A percentile compares a stretch with the other conserved stretches of the same genome.
Evolutionary conservation across 129 eudicot species (phyloP).

Genomic region (Dittrichia graveolens): DNA sequence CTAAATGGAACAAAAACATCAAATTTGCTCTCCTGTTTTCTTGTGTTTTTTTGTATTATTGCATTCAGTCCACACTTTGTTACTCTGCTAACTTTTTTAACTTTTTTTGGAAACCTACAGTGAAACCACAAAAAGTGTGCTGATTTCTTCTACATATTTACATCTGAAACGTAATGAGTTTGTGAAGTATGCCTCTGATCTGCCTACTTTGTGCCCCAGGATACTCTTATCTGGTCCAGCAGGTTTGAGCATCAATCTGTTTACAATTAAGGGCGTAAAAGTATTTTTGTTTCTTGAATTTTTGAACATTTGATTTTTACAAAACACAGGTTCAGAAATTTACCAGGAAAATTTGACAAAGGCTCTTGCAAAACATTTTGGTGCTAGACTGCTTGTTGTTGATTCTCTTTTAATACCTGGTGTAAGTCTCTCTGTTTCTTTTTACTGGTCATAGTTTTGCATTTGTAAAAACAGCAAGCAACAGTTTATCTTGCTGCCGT

Average conservation of each 20-base stretch:
- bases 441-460: background rate
- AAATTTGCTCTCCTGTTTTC: background rate
- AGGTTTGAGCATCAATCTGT: slow-evolving; percentile 43
- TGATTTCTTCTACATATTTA: slow-evolving; percentile 78
- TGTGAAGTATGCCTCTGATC: slow-evolving; percentile 65
- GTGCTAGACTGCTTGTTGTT: slow-evolving; percentile 68
- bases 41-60: slow-evolving; percentile 8
- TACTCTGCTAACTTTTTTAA: background rate
- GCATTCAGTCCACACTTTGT: background rate
- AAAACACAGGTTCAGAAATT: slow-evolving; percentile 76
- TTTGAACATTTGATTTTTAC: background rate
- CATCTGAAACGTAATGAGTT: slow-evolving; percentile 76
- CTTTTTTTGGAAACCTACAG: slow-evolving; percentile 42
- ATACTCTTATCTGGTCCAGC: slow-evolving; percentile 92
- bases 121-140: slow-evolving; percentile 82
- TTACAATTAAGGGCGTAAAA: background rate
- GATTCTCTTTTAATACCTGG: slow-evolving; percentile 84
- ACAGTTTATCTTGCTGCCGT: background rate
- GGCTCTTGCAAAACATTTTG: slow-evolving; percentile 87
- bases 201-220: slow-evolving; percentile 78
- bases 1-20: background rate
- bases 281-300: background rate
- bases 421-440: slow-evolving; percentile 53
- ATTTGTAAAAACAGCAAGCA: background rate
- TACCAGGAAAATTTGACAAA: slow-evolving; percentile 81